phyloP scores from a whole-genome alignment of 371 early-diverging fungal genomes.

The Mucor racemosus region DNA sequence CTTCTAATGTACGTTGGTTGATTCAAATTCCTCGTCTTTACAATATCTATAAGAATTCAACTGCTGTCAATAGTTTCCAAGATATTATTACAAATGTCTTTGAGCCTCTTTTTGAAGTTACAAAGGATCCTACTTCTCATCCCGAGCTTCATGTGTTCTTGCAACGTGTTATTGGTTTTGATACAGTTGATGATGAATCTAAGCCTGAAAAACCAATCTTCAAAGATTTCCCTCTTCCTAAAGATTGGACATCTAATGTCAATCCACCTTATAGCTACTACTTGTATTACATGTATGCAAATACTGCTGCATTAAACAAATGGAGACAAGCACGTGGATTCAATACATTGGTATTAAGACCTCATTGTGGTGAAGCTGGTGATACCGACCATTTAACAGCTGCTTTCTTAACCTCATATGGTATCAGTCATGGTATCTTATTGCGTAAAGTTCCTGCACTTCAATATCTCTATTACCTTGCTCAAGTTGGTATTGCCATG shows the following conservation, averaged over 20 bases:
- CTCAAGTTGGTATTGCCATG: conserved; percentile 98
- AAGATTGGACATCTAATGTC: conserved; percentile 73
- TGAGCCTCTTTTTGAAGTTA: conserved; percentile 94
- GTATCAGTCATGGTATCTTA: conserved; percentile 96
- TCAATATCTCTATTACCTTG: conserved; percentile 96
- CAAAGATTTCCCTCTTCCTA: conserved; percentile 87
- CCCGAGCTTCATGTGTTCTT: conserved; percentile 94
- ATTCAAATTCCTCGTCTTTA: conserved; percentile 97
- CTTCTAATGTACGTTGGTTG: conserved; percentile 95
- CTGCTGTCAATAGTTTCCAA: conserved; percentile 75
- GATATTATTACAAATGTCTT: conserved; percentile 88
- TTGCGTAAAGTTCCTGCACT: conserved; percentile 96
- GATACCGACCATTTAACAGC: conserved; percentile 96
- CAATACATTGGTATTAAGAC: conserved; percentile 94
- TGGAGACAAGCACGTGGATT: conserved; percentile 84
- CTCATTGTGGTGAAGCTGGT: conserved; percentile 98
- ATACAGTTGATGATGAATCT: conserved; percentile 98
- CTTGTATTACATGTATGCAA: conserved; percentile 95
- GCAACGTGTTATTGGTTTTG: conserved; percentile 96
- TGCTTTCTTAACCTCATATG: conserved; percentile 90
- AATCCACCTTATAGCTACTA: conserved; percentile 99
- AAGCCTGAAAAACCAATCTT: conserved; percentile 87
- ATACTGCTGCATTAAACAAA: conserved; percentile 86
- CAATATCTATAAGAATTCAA: conserved; percentile 82
- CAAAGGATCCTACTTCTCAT: conserved; percentile 80